Evolutionary conservation across 163 green algal genomes (phyloP).

Genomic region (Volvox carteri): DNA sequence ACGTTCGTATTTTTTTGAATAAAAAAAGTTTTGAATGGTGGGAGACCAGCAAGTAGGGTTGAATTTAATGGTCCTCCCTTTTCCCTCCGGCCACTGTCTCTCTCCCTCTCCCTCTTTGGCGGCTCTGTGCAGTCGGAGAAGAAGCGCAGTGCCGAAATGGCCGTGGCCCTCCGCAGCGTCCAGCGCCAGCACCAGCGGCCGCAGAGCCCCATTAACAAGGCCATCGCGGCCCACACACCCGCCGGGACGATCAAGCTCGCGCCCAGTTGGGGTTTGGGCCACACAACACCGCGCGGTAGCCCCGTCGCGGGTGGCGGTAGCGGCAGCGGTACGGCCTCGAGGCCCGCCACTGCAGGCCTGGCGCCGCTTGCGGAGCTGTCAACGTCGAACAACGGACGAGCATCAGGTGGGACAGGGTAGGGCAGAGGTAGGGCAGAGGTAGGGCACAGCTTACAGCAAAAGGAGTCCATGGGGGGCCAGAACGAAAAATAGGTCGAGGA

Average conservation of each 20-base stretch:
- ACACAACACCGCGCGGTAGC: not conserved
- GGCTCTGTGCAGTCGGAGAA: constrained; percentile 44
- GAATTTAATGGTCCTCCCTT: too few relatives aligned
- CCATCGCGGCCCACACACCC: constrained; percentile 42
- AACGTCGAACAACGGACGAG: not conserved
- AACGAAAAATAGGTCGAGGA: not conserved
- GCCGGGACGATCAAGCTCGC: constrained; percentile 36
- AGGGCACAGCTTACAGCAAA: too few relatives aligned
- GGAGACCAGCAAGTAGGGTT: too few relatives aligned
- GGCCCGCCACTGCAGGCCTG: constrained; percentile 44
- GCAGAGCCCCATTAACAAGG: constrained; percentile 52
- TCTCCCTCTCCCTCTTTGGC: not conserved
- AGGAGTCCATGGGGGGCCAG: too few relatives aligned
- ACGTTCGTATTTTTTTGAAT: too few relatives aligned
- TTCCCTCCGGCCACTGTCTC: not conserved
- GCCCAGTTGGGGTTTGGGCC: constrained; percentile 35
- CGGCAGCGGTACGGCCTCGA: not conserved
- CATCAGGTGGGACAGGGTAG: not conserved
- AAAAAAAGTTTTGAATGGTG: too few relatives aligned
- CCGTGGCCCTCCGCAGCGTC: constrained; percentile 57
- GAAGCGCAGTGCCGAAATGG: constrained; percentile 59
- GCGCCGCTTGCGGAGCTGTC: constrained; percentile 8
- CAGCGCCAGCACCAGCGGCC: constrained; percentile 48
- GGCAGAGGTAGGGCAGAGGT: not conserved
- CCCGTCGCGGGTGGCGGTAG: not conserved